phyloP scores from a whole-genome alignment of 148 eudicot species.

The Pouteria glomerata region DNA sequence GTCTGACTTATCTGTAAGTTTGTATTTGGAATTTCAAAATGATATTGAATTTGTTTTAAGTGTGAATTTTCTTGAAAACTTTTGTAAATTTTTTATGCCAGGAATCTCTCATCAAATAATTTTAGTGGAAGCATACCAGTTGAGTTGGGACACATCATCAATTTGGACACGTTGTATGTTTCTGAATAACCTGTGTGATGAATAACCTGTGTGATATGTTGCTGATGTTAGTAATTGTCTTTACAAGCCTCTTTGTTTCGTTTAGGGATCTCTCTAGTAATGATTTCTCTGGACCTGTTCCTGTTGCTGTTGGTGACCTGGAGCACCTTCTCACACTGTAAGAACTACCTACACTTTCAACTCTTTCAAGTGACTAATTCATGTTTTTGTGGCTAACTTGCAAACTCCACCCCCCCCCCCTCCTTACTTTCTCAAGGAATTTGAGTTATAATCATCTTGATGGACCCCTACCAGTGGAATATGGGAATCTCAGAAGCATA shows the following conservation, averaged over 20 bases:
- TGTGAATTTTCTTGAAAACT: not conserved
- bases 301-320: conserved; percentile 62
- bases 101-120: conserved; percentile 62
- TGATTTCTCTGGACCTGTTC: conserved; percentile 51
- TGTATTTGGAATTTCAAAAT: not conserved
- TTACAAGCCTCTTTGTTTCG: not conserved
- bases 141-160: conserved; percentile 54
- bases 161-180: conserved; percentile 63
- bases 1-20: conserved; percentile 67
- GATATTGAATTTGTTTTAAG: not conserved
- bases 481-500: conserved; percentile 54
- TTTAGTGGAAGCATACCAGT: conserved; percentile 51
- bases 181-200: not conserved
- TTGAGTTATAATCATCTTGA: conserved; percentile 44
- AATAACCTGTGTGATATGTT: too few relatives aligned
- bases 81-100: conserved; percentile 6
- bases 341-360: conserved; percentile 2
- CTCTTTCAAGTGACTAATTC: not conserved
- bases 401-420: too few relatives aligned
- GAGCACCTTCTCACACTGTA: conserved; percentile 72
- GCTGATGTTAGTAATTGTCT: not conserved
- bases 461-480: conserved; percentile 49
- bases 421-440: conserved; percentile 42
- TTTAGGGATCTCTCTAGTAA: conserved; percentile 63
- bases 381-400: too few relatives aligned